These are phyloP conservation scores for Simplicillium aogashimaense DNA, from an alignment of 2,329 filamentous ascomycete species.

Conservation along the genomic window DNA sequence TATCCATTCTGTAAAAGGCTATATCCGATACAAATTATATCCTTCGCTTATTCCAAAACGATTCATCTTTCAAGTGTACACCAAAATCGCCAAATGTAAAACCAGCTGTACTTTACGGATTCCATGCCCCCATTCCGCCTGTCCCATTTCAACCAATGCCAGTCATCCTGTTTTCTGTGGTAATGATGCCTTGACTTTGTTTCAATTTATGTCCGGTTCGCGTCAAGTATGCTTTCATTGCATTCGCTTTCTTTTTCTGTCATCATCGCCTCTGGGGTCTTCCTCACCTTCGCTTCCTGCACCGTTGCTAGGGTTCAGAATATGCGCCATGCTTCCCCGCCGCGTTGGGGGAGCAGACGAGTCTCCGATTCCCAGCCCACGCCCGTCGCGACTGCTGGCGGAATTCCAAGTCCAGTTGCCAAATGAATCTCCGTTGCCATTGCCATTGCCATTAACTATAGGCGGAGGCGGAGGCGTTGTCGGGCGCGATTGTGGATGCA, in stretches of 20 bases:
- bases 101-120: no score
- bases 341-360: constrained; percentile 46
- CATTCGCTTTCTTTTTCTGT: constrained; percentile 52
- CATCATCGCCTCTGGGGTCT: constrained; percentile 44
- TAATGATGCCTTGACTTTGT: background rate
- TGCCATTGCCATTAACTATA: constrained; percentile 32
- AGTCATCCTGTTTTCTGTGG: background rate
- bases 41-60: no score
- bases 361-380: constrained; percentile 41
- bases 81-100: no score
- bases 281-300: constrained; percentile 48
- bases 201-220: background rate
- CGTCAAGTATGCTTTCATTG: constrained; percentile 21
- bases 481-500: constrained; percentile 38
- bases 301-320: constrained; percentile 48
- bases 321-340: constrained; percentile 52
- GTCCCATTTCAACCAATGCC: no score
- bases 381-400: constrained; percentile 36
- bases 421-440: constrained; percentile 30
- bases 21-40: no score
- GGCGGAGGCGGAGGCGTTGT: constrained; percentile 38
- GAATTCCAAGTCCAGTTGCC: constrained; percentile 48
- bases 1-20: no score
- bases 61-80: no score
- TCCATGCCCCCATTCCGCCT: no score